phyloP scores from a whole-genome alignment of 2,329 filamentous ascomycete genomes.

The Exophiala xenobiotica region DNA sequence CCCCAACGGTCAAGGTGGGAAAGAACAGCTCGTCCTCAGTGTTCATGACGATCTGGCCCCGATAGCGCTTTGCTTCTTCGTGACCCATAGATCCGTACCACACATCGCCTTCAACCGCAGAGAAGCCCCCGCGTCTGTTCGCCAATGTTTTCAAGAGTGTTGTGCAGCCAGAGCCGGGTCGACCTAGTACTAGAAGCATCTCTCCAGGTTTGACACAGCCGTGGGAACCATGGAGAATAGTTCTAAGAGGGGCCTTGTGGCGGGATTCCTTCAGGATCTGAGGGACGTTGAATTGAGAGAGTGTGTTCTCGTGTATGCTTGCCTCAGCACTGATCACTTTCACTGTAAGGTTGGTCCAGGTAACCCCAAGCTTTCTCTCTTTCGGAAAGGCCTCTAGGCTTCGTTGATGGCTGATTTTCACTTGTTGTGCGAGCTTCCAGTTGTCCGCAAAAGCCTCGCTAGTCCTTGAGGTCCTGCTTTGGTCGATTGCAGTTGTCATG shows the following conservation, averaged over 20 bases:
- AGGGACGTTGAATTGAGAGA: constrained; percentile 59
- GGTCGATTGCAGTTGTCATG: too few relatives aligned
- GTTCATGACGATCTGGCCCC: constrained; percentile 59
- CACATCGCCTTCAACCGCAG: constrained; percentile 58
- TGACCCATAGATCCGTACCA: constrained; percentile 51
- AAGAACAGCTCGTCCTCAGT: constrained; percentile 55
- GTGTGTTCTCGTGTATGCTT: constrained; percentile 64
- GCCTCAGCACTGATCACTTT: constrained; percentile 61
- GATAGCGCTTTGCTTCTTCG: constrained; percentile 47
- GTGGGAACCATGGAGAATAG: constrained; percentile 63
- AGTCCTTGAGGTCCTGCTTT: too few relatives aligned
- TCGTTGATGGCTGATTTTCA: constrained; percentile 2
- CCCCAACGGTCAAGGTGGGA: constrained; percentile 51
- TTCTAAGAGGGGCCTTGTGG: constrained; percentile 57
- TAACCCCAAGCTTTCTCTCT: constrained; percentile 58
- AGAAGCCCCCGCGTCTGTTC: constrained; percentile 61
- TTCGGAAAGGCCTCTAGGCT: constrained; percentile 31
- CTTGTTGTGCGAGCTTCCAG: constrained; percentile 9
- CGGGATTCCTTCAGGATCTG: constrained; percentile 34
- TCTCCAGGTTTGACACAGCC: constrained; percentile 71
- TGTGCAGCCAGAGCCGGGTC: constrained; percentile 68
- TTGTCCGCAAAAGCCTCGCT: too few relatives aligned
- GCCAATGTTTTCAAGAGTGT: constrained; percentile 68
- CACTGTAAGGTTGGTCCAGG: constrained; percentile 65
- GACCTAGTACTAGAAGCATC: constrained; percentile 68